phyloP scores from a whole-genome alignment of 1,139 yeast species.

The Suhomyces terraborum region DNA sequence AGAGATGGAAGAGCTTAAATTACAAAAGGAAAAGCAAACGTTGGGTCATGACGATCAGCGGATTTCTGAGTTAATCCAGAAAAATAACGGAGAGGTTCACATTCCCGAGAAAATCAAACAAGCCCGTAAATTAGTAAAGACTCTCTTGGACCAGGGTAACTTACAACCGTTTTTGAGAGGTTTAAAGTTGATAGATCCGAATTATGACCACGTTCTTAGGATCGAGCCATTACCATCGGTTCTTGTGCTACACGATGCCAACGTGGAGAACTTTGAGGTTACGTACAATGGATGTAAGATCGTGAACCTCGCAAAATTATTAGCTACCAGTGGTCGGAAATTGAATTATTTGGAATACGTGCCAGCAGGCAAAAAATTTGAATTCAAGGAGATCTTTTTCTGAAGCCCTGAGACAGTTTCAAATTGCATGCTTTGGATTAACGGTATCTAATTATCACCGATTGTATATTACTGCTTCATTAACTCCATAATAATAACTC shows the following conservation, averaged over 20 bases:
- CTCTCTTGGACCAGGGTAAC: slow-evolving; percentile 83
- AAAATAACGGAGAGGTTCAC: slow-evolving; percentile 17
- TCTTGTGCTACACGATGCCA: slow-evolving; percentile 64
- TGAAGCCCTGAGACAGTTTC: not conserved
- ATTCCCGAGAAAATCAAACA: slow-evolving; percentile 43
- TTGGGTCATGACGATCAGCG: slow-evolving; percentile 20
- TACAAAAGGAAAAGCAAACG: slow-evolving; percentile 19
- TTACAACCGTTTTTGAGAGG: slow-evolving; percentile 73
- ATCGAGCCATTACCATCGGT: slow-evolving; percentile 81
- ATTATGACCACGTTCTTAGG: slow-evolving; percentile 66
- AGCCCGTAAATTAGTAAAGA: slow-evolving; percentile 74
- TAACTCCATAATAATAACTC: no score
- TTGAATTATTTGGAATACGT: slow-evolving; percentile 71
- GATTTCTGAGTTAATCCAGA: slow-evolving; percentile 17
- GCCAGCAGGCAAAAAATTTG: slow-evolving; percentile 57
- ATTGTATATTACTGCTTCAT: no score
- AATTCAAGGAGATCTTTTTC: slow-evolving; percentile 35
- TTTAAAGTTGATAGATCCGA: slow-evolving; percentile 67
- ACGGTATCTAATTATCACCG: no score
- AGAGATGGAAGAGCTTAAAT: slow-evolving; percentile 32
- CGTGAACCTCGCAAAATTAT: slow-evolving; percentile 66
- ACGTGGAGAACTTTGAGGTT: slow-evolving; percentile 70
- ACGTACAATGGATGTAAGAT: slow-evolving; percentile 84
- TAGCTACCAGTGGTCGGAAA: slow-evolving; percentile 44
- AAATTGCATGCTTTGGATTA: no score